These are phyloP conservation scores for Microascus cirrosus DNA, from an alignment of 2,329 filamentous ascomycete genomes.

Conservation along the genomic window DNA sequence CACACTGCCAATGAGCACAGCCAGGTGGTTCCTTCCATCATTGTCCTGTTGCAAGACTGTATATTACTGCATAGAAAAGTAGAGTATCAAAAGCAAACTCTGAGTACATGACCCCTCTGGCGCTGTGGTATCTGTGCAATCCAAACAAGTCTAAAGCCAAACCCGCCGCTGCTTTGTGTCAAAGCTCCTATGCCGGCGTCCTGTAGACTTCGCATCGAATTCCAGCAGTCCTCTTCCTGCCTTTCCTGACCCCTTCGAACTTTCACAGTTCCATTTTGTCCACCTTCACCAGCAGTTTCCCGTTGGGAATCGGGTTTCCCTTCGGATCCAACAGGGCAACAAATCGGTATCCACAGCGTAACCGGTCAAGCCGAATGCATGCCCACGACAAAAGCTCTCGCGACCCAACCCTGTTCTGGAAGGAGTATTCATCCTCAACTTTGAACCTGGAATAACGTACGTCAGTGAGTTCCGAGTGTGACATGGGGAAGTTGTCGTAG, in stretches of 20 bases:
- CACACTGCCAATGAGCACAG: neutral
- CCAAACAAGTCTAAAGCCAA: neutral
- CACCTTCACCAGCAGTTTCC: slow-evolving; percentile 40
- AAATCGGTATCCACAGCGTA: slow-evolving; percentile 43
- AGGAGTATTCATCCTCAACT: slow-evolving; percentile 35
- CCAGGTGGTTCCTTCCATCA: neutral
- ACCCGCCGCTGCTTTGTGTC: neutral
- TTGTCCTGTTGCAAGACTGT: neutral
- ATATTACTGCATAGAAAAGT: neutral
- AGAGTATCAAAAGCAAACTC: neutral
- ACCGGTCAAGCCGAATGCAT: slow-evolving; percentile 47
- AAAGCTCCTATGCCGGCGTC: neutral
- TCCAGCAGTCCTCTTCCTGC: neutral
- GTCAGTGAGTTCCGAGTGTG: neutral
- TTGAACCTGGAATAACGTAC: slow-evolving; percentile 32
- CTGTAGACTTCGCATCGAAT: neutral
- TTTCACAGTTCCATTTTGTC: slow-evolving; percentile 21
- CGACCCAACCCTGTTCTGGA: neutral
- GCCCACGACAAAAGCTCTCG: slow-evolving; percentile 37
- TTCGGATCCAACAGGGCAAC: slow-evolving; percentile 35
- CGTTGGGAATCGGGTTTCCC: slow-evolving; percentile 30
- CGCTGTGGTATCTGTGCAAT: neutral
- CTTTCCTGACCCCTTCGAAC: neutral
- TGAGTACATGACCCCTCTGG: neutral
- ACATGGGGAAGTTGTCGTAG: neutral